A percentile compares a stretch with the other conserved stretches of the same genome.
These are phyloP conservation scores for Solanum chilense DNA, from an alignment of 257 asterid species.

Conservation along the genomic window DNA sequence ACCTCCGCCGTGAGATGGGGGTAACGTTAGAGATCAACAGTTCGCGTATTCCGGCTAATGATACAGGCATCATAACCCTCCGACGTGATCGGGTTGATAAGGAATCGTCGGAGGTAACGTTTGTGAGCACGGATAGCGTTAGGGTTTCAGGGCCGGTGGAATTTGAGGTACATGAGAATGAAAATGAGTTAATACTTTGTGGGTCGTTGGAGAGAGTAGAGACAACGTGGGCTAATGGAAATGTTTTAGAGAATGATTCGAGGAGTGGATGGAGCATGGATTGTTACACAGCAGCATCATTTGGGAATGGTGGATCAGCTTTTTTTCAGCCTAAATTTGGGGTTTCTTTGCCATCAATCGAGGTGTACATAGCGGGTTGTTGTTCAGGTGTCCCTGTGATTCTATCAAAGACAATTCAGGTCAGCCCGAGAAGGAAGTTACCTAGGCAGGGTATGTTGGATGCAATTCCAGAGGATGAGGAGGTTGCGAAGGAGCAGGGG, in stretches of 20 bases:
- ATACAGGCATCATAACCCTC: slow-evolving; percentile 35
- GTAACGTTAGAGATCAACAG: slow-evolving; percentile 52
- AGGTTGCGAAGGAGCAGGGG: slow-evolving; percentile 34
- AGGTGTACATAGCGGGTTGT: slow-evolving; percentile 77
- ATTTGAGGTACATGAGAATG: slow-evolving; percentile 64
- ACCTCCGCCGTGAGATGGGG: slow-evolving; percentile 59
- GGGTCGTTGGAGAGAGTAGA: slow-evolving; percentile 65
- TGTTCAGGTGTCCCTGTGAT: slow-evolving; percentile 63
- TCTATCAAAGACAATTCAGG: slow-evolving; percentile 41
- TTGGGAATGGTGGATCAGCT: slow-evolving; percentile 31
- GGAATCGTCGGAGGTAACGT: slow-evolving; percentile 74
- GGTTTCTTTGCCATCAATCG: slow-evolving; percentile 43
- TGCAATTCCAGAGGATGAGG: slow-evolving; percentile 75
- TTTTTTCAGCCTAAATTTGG: slow-evolving; percentile 44
- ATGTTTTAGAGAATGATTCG: slow-evolving; percentile 24
- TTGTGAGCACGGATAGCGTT: slow-evolving; percentile 73
- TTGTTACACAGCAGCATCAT: slow-evolving; percentile 43
- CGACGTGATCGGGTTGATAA: slow-evolving; percentile 64
- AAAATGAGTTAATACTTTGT: slow-evolving; percentile 52
- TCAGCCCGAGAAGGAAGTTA: slow-evolving; percentile 54
- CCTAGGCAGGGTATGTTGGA: slow-evolving; percentile 49
- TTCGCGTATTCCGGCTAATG: slow-evolving; percentile 42
- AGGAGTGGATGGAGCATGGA: slow-evolving; percentile 76
- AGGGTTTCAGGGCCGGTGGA: slow-evolving; percentile 61
- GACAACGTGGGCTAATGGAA: slow-evolving; percentile 44